Evolutionary conservation across 192 early-diverging fungal species (phyloP), one percentile per base, ranked within the genome.

Genomic region (Paraglomus brasilianum): DNA sequence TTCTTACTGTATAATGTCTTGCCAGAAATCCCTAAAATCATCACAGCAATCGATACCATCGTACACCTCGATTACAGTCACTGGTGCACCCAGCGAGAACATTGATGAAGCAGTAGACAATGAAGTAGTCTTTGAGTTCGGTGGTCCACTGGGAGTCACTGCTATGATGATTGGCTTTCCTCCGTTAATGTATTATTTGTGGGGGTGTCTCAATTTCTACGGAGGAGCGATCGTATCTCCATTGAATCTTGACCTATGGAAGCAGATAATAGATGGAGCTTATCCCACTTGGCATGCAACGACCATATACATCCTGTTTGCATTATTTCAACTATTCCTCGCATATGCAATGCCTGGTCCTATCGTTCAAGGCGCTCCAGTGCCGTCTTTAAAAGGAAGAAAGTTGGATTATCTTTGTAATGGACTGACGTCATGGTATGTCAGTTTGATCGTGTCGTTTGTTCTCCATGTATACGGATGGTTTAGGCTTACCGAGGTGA

Each of bases 121-220:
- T 65, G 82, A 82, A 72, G 80, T 91, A 55, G 80, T 88, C 49
- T 81, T 83, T 61, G 89, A 91, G 77, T 91, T 91, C 71, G 88
- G 88, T 74, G 89, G 89, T 13, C 86, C 88, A 6, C 55, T 82
- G 24, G 89, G 89, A 30, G 83, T 83, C 9, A 76, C 79, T 10
- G 83, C 85, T 22, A 91, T 91, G 87, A 89, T 91, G 78, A 46
- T 88, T 22, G 85, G 87, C 21, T 89, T 91, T 70, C 89, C 89
- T 55, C 66, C 78, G 49, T 76, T 89, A 43, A 91, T 91, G 89
- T 87, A 81, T 67, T 91, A 91, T 72, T 83, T 88, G 66, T 89
- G 85, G 80, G 78, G 87, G 44, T 91, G 86, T 66, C 76, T 91
- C 45, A 84, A 88, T 75, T 82, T 83, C 74, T 83, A 88, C 73